phyloP scores from a whole-genome alignment of 2,329 filamentous ascomycete species.

The Aspergillus melleus region DNA sequence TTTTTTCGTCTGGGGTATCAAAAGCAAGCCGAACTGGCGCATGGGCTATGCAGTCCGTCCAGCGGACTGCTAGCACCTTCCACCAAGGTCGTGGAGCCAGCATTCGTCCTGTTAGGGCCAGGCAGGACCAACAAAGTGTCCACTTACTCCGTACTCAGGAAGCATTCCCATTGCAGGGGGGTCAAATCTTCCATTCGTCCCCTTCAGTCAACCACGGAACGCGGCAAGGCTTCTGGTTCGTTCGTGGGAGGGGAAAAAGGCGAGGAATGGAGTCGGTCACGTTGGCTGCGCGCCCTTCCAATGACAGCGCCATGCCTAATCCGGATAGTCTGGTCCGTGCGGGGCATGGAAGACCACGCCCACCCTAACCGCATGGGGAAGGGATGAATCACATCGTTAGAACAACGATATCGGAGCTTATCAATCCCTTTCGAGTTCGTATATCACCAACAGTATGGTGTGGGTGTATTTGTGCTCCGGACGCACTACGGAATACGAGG shows the following conservation, averaged over 20 bases:
- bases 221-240: background rate
- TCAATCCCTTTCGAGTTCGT: too few species aligned
- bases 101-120: background rate
- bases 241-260: background rate
- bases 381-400: slow-evolving; percentile 10
- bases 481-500: too few species aligned
- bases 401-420: too few species aligned
- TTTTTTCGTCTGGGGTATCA: slow-evolving; percentile 29
- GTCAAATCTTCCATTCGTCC: background rate
- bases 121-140: background rate
- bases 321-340: slow-evolving; percentile 10
- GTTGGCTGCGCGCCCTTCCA: slow-evolving; percentile 27
- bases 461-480: too few species aligned
- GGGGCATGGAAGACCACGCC: background rate
- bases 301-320: slow-evolving; percentile 31
- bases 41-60: background rate
- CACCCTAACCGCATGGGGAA: slow-evolving; percentile 6
- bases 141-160: too few species aligned
- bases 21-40: slow-evolving; percentile 19
- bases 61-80: slow-evolving; percentile 21
- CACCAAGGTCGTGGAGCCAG: slow-evolving; percentile 9
- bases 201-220: background rate
- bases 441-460: too few species aligned
- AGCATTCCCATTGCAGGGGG: too few species aligned
- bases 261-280: background rate